Evolutionary conservation across 371 early-diverging fungal species (phyloP).

Genomic region (Mortierella sp.): DNA sequence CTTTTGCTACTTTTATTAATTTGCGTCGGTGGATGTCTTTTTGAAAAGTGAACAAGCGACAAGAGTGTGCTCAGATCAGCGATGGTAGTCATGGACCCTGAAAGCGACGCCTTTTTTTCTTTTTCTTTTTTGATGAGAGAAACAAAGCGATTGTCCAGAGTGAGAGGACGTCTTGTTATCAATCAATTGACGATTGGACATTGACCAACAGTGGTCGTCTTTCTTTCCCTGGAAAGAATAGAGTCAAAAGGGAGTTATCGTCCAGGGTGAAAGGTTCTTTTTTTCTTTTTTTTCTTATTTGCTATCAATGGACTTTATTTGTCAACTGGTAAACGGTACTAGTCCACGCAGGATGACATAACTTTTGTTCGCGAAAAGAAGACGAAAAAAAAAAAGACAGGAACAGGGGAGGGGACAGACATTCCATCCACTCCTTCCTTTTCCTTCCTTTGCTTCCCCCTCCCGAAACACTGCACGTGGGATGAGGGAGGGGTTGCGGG

Average conservation of each 20-base stretch:
- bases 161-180: not conserved
- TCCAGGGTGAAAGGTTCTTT: too few relatives aligned
- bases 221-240: too few relatives aligned
- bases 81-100: not conserved
- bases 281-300: too few relatives aligned
- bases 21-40: too few relatives aligned
- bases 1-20: not conserved
- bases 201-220: too few relatives aligned
- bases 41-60: not conserved
- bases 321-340: too few relatives aligned
- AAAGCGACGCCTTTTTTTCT: not conserved
- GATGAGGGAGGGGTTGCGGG: not conserved
- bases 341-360: too few relatives aligned
- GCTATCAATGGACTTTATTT: too few relatives aligned
- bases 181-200: not conserved
- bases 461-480: conserved; percentile 8
- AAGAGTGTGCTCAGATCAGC: not conserved
- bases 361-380: too few relatives aligned
- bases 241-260: too few relatives aligned
- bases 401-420: conserved; percentile 1
- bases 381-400: too few relatives aligned
- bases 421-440: not conserved
- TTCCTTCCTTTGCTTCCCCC: not conserved
- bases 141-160: not conserved
- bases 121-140: not conserved